Evolutionary conservation across 2,329 filamentous ascomycete genomes (phyloP).

Genomic region (Sporothrix pallida): DNA sequence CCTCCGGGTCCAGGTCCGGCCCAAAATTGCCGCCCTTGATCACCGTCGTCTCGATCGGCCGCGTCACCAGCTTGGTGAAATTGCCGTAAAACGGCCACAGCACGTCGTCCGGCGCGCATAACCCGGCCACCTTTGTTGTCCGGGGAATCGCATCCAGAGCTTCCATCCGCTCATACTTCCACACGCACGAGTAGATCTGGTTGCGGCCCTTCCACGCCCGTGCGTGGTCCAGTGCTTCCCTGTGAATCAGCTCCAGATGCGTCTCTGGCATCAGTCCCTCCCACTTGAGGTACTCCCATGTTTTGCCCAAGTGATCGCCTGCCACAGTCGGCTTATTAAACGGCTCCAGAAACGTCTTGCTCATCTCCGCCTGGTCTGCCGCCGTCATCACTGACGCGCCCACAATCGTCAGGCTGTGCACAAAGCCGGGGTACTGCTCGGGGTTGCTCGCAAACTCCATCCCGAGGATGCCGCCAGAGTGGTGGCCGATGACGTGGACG

Average conservation of each 20-base stretch:
- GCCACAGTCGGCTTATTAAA: neutral
- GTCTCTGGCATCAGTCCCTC: neutral
- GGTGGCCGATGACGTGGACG: constrained; percentile 37
- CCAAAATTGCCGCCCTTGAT: constrained; percentile 25
- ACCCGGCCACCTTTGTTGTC: neutral
- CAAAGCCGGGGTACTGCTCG: constrained; percentile 23
- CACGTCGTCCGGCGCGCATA: constrained; percentile 27
- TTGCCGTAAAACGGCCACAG: constrained; percentile 25
- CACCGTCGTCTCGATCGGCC: neutral
- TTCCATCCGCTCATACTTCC: constrained; percentile 13
- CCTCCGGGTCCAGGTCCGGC: constrained; percentile 21
- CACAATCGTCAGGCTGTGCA: constrained; percentile 28
- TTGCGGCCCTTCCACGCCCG: constrained; percentile 26
- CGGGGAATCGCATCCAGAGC: neutral
- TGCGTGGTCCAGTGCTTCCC: constrained; percentile 18
- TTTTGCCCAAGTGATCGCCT: neutral
- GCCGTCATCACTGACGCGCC: constrained; percentile 28
- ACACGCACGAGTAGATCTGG: constrained; percentile 27
- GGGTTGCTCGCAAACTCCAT: constrained; percentile 35
- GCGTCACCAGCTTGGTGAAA: constrained; percentile 15
- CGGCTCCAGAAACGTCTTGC: constrained; percentile 24
- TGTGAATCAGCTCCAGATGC: neutral
- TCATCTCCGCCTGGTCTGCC: constrained; percentile 21
- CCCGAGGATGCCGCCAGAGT: constrained; percentile 36
- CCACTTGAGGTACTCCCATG: constrained; percentile 24